phyloP scores from a whole-genome alignment of 352 stramenopile species.

The Phytopythium vexans region DNA sequence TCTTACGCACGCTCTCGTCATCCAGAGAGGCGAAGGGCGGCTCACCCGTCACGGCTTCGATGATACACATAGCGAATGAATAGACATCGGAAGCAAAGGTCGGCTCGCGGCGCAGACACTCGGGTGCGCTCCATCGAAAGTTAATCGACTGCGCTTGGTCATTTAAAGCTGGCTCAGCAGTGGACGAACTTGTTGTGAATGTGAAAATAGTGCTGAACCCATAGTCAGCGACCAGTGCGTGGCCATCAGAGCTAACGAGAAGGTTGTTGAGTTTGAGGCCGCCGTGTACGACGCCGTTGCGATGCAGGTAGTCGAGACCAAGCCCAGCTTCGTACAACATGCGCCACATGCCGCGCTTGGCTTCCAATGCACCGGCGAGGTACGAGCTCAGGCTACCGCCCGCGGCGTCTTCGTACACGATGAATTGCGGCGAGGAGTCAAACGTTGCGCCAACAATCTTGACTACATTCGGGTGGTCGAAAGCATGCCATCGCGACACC shows the following conservation, averaged over 20 bases:
- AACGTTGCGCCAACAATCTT: constrained; percentile 21
- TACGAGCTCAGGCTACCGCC: constrained; percentile 6
- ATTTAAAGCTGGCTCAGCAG: neutral
- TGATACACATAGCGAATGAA: constrained; percentile 28
- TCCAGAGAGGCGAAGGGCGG: constrained; percentile 15
- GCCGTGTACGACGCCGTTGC: constrained; percentile 1
- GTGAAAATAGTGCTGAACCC: constrained; percentile 5
- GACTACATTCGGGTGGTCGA: constrained; percentile 21
- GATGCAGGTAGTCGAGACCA: constrained; percentile 4
- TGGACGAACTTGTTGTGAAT: neutral
- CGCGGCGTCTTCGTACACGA: constrained; percentile 11
- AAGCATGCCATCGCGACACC: constrained; percentile 12
- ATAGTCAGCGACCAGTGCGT: constrained; percentile 14
- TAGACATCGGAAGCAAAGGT: constrained; percentile 27
- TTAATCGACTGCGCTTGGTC: neutral
- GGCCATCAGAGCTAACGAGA: constrained; percentile 2
- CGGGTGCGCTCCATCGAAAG: constrained; percentile 21
- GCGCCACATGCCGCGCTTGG: neutral
- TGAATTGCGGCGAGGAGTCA: constrained; percentile 9
- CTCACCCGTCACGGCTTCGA: constrained; percentile 19
- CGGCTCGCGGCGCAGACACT: constrained; percentile 15
- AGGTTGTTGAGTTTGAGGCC: constrained; percentile 9
- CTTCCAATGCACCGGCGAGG: neutral
- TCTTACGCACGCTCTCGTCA: constrained; percentile 6
- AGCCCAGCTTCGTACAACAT: constrained; percentile 5